Evolutionary conservation across 179 eudicot species (phyloP), one percentile per base, ranked within the genome.

Genomic region (Gypsophila paniculata): DNA sequence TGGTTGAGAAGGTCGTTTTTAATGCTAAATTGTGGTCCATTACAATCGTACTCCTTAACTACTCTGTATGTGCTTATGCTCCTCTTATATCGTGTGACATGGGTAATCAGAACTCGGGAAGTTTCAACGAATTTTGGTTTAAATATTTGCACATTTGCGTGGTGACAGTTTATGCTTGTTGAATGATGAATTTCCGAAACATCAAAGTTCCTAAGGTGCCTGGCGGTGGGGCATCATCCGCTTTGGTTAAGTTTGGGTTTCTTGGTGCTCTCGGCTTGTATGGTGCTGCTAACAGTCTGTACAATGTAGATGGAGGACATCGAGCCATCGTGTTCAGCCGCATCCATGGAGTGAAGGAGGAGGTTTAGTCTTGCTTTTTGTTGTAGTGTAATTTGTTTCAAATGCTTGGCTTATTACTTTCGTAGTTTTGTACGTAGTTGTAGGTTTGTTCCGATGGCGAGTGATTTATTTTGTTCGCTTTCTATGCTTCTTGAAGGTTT

Each of bases 301-400:
- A 93, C 86, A 91, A 91, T 74, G 98, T 91, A 5, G 96, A 91
- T 55, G 96, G 98, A 62, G 96, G 98, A 34, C 97, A 93, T 77
- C 82, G 98, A 6, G 98, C 98, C 29, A 88, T 93, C 58, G 93
- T 93, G n/a, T 83, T 83, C 71, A 83, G 81, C 54, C 86, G 86
- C 13, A 10, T 83, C 32, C 48, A 70, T 53, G 84, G 86, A 13
- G 58, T 83, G 72, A 83, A 83, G 76, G 80, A 83, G 23, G 73
- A 83, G 84, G 86, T 83, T 68, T 68, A 22, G 48, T 17, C 57
- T 39, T 39, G 44, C 44, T 39, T 39, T 39, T 39, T 3, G 8
- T 6, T 8, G 2, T 39, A 8, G 8, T 39, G 44, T 39, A 39
- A 8, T 39, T 39, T 39, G 44, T 39, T 39, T 39, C 44, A 39